Percentiles rank a stretch among this genome's conserved stretches.
phyloP scores from a whole-genome alignment of 306 rosid species.

The Cicer chorassanicum region DNA sequence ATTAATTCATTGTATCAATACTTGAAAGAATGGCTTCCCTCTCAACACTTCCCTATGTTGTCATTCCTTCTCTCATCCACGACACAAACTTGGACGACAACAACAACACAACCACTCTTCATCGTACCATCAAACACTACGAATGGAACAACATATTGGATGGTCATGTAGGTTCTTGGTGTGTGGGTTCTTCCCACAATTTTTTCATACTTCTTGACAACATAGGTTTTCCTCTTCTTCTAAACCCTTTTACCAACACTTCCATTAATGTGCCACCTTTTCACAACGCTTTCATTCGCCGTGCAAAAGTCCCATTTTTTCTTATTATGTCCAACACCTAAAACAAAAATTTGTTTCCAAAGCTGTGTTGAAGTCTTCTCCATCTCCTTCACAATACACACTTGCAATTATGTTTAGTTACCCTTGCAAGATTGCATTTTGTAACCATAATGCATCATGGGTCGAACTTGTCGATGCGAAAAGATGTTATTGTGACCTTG shows the following conservation, averaged over 20 bases:
- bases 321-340: not conserved
- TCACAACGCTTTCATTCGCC: not conserved
- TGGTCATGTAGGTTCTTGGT: not conserved
- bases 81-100: not conserved
- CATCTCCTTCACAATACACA: not conserved
- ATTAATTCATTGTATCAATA: not conserved
- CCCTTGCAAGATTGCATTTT: constrained; percentile 3
- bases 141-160: constrained; percentile 18
- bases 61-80: constrained; percentile 6
- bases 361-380: constrained; percentile 1
- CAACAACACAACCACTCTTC: not conserved
- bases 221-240: constrained; percentile 13
- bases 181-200: constrained; percentile 38
- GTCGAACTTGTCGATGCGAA: constrained; percentile 1
- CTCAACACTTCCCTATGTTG: constrained; percentile 9
- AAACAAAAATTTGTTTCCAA: not conserved
- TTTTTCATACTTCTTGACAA: constrained; percentile 5
- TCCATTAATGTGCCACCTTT: constrained; percentile 10
- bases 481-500: constrained; percentile 27
- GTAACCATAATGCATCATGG: not conserved
- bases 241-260: not conserved
- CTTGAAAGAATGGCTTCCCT: not conserved
- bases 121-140: not conserved
- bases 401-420: not conserved
- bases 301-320: not conserved